A percentile compares a stretch with the other conserved stretches of the same genome.
Conservation (phyloP, 176 grass and related monocot species). For the Carex kokanica region DNA sequence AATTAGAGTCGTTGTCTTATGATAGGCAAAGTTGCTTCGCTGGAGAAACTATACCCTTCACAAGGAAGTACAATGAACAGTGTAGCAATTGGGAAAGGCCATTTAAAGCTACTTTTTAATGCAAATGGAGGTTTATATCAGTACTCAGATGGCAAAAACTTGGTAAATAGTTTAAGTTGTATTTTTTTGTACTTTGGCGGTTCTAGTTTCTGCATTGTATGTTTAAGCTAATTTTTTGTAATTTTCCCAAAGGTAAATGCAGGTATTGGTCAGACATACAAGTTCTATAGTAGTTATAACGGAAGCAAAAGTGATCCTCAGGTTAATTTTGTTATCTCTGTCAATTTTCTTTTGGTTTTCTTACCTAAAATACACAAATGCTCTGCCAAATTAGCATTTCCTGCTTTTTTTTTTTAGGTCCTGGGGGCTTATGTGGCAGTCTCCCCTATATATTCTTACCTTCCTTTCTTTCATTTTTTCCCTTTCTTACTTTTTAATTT, state of each 20-base stretch:
- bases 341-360: background rate
- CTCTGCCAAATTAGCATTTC: background rate
- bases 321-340: conserved; percentile 38
- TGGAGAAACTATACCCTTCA: conserved; percentile 42
- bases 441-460: background rate
- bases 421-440: background rate
- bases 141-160: conserved; percentile 57
- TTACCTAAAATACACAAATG: background rate
- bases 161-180: conserved; percentile 46
- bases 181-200: background rate
- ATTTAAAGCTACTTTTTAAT: conserved; percentile 71
- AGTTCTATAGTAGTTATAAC: conserved; percentile 68
- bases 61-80: conserved; percentile 52
- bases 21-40: conserved; percentile 50
- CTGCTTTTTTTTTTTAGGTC: background rate
- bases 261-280: conserved; percentile 65
- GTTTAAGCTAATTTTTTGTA: conserved; percentile 19
- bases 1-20: background rate
- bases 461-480: background rate
- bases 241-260: conserved; percentile 54
- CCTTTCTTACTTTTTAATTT: conserved; percentile 15
- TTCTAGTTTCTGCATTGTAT: background rate
- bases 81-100: conserved; percentile 57
- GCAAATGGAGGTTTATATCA: conserved; percentile 38
- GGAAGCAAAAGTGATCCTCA: conserved; percentile 68